These are phyloP conservation scores for Fusarium miscanthi DNA, from an alignment of 2,329 filamentous ascomycete genomes.

Conservation along the genomic window DNA sequence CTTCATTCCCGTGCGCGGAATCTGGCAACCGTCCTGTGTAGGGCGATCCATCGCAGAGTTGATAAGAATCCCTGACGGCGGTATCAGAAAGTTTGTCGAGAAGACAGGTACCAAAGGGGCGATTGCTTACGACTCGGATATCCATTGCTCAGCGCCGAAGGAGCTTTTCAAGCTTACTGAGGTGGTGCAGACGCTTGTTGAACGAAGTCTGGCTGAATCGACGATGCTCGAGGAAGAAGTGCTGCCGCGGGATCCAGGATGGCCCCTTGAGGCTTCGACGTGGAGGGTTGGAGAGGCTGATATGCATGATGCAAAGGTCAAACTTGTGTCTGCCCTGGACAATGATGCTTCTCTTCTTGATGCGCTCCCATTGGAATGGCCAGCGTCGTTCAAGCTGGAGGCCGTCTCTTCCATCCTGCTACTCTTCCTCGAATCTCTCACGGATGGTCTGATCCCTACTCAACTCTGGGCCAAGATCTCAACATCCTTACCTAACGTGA, in stretches of 20 bases:
- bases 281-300: conserved; percentile 47
- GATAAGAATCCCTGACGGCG: conserved; percentile 84
- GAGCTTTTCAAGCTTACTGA: conserved; percentile 93
- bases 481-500: conserved; percentile 60
- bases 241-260: conserved; percentile 66
- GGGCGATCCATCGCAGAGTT: conserved; percentile 89
- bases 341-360: conserved; percentile 71
- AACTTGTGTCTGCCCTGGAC: conserved; percentile 76
- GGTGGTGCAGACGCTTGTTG: conserved; percentile 70
- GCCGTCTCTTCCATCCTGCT: conserved; percentile 77
- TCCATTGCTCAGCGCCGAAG: conserved; percentile 83
- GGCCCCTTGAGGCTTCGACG: conserved; percentile 66
- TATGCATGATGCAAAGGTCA: conserved; percentile 46
- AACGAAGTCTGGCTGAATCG: conserved; percentile 68
- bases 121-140: conserved; percentile 66
- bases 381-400: conserved; percentile 77
- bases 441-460: conserved; percentile 81
- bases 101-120: conserved; percentile 56
- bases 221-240: conserved; percentile 68
- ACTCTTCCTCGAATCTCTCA: conserved; percentile 78
- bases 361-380: conserved; percentile 70
- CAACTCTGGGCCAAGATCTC: conserved; percentile 78
- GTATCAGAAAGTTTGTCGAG: conserved; percentile 68
- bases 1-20: conserved; percentile 83
- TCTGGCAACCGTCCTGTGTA: conserved; percentile 85